Evolutionary conservation across 2,329 filamentous ascomycete species (phyloP).

Genomic region (Fusarium clavum): DNA sequence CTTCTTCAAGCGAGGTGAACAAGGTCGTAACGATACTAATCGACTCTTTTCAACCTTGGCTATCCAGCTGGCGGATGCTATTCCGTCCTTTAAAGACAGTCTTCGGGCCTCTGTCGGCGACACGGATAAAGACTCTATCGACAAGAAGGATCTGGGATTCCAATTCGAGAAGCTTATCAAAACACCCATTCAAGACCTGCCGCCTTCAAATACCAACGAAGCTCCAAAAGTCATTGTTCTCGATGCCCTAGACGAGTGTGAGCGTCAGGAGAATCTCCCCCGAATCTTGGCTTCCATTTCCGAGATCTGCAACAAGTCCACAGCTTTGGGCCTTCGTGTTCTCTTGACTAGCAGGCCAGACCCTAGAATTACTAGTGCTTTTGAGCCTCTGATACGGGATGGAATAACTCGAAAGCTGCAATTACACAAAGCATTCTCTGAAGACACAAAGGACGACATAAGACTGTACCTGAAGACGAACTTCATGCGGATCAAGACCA

Average conservation of each 20-base stretch:
- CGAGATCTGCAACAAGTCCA: accelerated
- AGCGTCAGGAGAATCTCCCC: background rate
- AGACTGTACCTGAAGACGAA: background rate
- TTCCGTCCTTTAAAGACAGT: background rate
- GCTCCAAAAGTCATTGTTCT: background rate
- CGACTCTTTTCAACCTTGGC: background rate
- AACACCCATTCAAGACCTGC: accelerated
- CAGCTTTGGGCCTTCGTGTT: accelerated
- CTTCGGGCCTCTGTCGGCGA: accelerated
- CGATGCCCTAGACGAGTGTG: background rate
- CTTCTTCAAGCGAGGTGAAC: background rate
- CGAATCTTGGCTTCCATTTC: accelerated
- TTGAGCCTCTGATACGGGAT: accelerated
- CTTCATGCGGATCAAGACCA: background rate
- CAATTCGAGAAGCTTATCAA: background rate
- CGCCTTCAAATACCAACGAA: accelerated
- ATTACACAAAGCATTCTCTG: background rate
- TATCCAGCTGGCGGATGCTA: accelerated
- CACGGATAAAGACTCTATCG: accelerated
- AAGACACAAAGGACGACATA: background rate
- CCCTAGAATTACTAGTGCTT: accelerated
- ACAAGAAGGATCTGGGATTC: background rate
- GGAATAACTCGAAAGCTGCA: accelerated
- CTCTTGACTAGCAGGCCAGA: accelerated
- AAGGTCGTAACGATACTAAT: background rate